Percentiles rank a stretch among this genome's conserved stretches.
These are phyloP conservation scores for Talaromyces borbonicus DNA, from an alignment of 495 filamentous ascomycete species.

Conservation along the genomic window DNA sequence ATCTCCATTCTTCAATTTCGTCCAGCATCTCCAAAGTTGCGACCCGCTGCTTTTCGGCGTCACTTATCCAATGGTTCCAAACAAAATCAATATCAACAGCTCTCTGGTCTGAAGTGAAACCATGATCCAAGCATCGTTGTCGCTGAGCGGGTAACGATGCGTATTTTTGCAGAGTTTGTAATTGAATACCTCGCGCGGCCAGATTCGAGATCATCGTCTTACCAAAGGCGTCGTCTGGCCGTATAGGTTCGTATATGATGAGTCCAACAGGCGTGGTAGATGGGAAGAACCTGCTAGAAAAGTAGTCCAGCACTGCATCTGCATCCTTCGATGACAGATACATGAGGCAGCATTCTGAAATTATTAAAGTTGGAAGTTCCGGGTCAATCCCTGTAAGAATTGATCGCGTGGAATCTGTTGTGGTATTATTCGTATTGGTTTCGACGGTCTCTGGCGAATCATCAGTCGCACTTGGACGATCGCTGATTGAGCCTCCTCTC, in stretches of 20 bases:
- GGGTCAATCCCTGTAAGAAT: conserved; percentile 33
- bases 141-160: conserved; percentile 55
- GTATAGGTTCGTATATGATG: conserved; percentile 82
- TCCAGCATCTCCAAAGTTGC: conserved; percentile 77
- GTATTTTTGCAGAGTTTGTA: conserved; percentile 73
- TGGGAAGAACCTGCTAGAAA: conserved; percentile 44
- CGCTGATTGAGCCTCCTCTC: no score
- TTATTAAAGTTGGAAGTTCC: conserved; percentile 63
- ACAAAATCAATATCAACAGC: conserved; percentile 64
- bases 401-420: conserved; percentile 4
- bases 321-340: conserved; percentile 64
- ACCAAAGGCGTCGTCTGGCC: conserved; percentile 76
- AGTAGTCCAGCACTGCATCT: conserved; percentile 53
- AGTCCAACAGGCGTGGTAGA: conserved; percentile 42
- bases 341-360: conserved; percentile 91
- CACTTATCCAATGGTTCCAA: conserved; percentile 63
- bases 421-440: not conserved
- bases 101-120: conserved; percentile 45
- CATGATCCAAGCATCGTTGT: conserved; percentile 48
- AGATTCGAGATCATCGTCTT: conserved; percentile 86
- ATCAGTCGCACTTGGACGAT: no score
- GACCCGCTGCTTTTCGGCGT: conserved; percentile 71
- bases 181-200: conserved; percentile 67
- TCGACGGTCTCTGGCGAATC: conserved; percentile 4
- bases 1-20: conserved; percentile 89